Evolutionary conservation across 768 basidiomycete genomes (phyloP), one percentile per base, ranked within the genome.

Genomic region (Kwoniella pini): DNA sequence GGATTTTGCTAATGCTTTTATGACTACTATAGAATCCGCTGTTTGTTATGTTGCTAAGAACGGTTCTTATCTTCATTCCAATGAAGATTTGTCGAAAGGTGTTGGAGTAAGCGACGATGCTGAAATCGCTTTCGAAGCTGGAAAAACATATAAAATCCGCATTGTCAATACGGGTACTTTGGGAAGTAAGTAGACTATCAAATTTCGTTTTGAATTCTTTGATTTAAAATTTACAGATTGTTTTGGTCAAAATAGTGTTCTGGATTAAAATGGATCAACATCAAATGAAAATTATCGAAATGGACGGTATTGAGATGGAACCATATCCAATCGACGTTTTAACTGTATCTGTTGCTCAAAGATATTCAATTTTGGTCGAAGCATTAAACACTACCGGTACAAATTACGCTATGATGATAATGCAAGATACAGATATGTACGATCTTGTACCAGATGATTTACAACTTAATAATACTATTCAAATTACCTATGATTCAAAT

Each of bases 281-380:
- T 61, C 71, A 79, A 30, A 81, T 80, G 78, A 57, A 61, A 17
- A 69, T 81, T 60, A 80, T 82, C 62, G 80, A 82, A 63, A 66
- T 72, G 36, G 77, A 77, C 60, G 79, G 75, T 46, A 71, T 79
- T 0, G 95, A 97, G 80, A 82, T 87, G 1, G 83, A 89, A 72
- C 86, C 87, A 63, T 88, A 80, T 39, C 83, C 86, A 0, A 86
- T 87, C 64, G 88, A 90, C 73, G 77, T 88, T 36, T 70, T 97
- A 50, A 83, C 85, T 42, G 58, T 97, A 57, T 83, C 90, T 13
- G 91, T 88, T 28, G 93, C 93, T 0, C 95, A 98, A 77, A 86
- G 95, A 19, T 96, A 95, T 79, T 94, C 93, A 0, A 82, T 99
- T 39, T 85, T 97, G 30, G 90, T 99, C 53, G 88, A 87, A 11